These are phyloP conservation scores for Saccharomycopsis schoenii DNA, from an alignment of 805 yeast genomes.

Conservation along the genomic window DNA sequence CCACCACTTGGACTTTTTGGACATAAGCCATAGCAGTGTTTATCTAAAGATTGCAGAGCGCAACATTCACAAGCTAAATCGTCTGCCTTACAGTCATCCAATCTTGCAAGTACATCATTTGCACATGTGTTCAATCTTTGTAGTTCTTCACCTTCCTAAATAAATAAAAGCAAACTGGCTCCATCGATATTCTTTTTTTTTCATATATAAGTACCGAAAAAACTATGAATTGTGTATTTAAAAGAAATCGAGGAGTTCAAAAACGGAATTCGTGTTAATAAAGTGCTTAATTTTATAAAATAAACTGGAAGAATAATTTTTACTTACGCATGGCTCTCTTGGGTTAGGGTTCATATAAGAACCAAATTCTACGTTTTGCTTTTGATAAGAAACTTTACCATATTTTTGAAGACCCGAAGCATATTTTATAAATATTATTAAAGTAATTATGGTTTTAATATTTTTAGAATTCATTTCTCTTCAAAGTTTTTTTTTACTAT, in stretches of 20 bases:
- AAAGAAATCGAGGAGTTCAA: not conserved
- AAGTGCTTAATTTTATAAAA: not conserved
- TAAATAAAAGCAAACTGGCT: not conserved
- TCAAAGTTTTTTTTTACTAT: no score
- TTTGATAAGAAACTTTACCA: slow-evolving; percentile 1
- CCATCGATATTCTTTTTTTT: not conserved
- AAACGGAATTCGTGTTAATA: not conserved
- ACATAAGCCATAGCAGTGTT: slow-evolving; percentile 38
- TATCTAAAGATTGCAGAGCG: slow-evolving; percentile 40
- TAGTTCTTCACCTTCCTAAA: slow-evolving; percentile 31
- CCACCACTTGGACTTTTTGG: slow-evolving; percentile 37
- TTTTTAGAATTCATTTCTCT: not conserved
- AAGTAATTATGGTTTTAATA: not conserved
- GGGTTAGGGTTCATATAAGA: slow-evolving; percentile 40
- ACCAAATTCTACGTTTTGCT: slow-evolving; percentile 26
- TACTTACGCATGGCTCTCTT: slow-evolving; percentile 31
- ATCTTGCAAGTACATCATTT: slow-evolving; percentile 34
- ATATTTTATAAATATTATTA: not conserved
- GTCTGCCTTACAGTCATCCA: slow-evolving; percentile 42
- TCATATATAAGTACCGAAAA: no score
- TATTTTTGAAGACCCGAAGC: not conserved
- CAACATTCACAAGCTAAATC: slow-evolving; percentile 50
- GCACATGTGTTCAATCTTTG: slow-evolving; percentile 35
- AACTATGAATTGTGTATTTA: not conserved
- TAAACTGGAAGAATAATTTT: not conserved